Base-by-base conservation (phyloP, 805 yeast species). In the Pichia occidentalis region DNA sequence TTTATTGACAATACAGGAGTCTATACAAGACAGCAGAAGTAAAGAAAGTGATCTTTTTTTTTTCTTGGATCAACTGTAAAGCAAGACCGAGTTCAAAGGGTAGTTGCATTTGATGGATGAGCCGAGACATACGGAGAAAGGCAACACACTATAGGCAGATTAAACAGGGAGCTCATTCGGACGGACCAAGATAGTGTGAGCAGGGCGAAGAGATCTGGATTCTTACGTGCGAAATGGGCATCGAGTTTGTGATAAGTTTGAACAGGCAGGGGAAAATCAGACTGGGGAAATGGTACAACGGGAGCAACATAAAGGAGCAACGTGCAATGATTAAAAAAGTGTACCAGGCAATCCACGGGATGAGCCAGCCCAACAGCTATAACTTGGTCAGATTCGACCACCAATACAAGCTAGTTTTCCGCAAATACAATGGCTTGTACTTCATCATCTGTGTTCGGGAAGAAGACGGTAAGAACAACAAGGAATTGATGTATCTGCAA, bases 241-340 rank as follows among this genome's bases (percentile, higher is more conserved):
- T n/a, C n/a, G 87, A 85, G 47, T 90, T 75, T 62, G 68, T 90
- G 28, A 61, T 88, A 29, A 81, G 90, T 31, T 78, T 90, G 57
- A 90, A 90, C 57, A 72, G 95, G 42, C 97, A 90, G 62, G 97
- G 98, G n/a, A 84, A 84, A 47, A 76, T 90, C 17, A 73, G 98
- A 43, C 63, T 90, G 12, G 80, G 85, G 7, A 82, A 86, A 57
- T 88, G 94, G 88, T 90, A 46, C 51, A 56, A 41, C 43, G 31
- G 40, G 7, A 25, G 34, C 5, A 35, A 65, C 53, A 71, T 72
- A 29, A 50, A 56, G 3, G 77, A 73, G 42, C 71, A 75, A 46
- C 51, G 63, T 37, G 63, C 59, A 34, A 49, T 72, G 26, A 74
- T 76, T 20, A 64, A 67, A 17, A 85, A 83, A 29, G 78, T 86